Base-by-base conservation (phyloP, 495 filamentous ascomycete species). In the Neurospora sp. region DNA sequence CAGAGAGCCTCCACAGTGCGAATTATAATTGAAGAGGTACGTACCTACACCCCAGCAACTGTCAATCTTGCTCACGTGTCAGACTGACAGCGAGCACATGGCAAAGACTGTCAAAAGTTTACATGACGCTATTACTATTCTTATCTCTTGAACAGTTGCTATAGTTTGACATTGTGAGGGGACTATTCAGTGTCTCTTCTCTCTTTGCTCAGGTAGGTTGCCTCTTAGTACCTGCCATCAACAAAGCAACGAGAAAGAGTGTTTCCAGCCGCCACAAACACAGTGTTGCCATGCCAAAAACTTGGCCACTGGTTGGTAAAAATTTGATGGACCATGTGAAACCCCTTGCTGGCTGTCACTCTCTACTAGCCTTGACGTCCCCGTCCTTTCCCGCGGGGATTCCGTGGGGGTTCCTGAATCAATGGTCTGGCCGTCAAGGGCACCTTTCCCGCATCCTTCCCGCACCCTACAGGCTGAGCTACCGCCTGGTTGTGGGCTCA, bases 321-420 rank as follows among this genome's bases (percentile, higher is more conserved):
- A 76, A 70, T 74, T 75, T 75, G 66, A 75, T 70, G 76, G 70
- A 73, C 74, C 79, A 78, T 80, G 78, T 79, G 77, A 78, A 66
- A 35, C 27, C 53, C 27, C 53, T 37, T 18, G 74, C 76, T 75
- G 70, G 35, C 71, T 5, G 73, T 72, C 46, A 70, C 18, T 22
- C 68, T 37, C 35, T 37, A 37, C 35, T 8, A 66, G 53, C 53
- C 53, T 66, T 31, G 14, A 66, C 14, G 14, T 37, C 14, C 7
- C 27, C 7, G 27, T 35, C 53, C 3, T 37, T 70, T 31, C 48
- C 69, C 70, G 73, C 71, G 61, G 31, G n/a, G 35, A 18, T 66
- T 66, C 37, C 71, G 44, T 72, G 70, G 22, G 39, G 38, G 73
- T 41, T 66, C 53, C 53, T 66, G 53, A 18, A 66, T 66, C 11